phyloP scores from a whole-genome alignment of 345 rosid genomes.

The Salix viminalis region DNA sequence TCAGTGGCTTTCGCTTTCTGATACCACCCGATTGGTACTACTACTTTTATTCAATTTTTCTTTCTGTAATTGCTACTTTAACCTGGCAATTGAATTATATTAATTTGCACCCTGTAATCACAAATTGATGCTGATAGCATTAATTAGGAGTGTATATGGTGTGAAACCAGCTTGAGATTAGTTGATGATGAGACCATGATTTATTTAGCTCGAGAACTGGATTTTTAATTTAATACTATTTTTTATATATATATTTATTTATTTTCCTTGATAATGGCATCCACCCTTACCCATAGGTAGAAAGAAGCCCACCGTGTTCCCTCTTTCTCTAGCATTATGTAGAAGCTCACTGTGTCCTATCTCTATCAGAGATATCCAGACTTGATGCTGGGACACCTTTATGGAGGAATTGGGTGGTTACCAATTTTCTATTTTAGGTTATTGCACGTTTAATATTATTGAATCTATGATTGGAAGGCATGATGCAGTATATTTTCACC shows the following conservation, averaged over 20 bases:
- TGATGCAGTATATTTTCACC: too few relatives aligned
- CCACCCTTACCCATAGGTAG: not conserved
- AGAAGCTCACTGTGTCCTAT: not conserved
- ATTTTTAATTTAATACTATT: not conserved
- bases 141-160: too few relatives aligned
- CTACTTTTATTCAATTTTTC: not conserved
- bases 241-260: not conserved
- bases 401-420: not conserved
- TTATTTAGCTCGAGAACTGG: not conserved
- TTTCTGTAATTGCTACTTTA: not conserved
- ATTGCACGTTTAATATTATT: not conserved
- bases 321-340: not conserved
- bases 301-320: not conserved
- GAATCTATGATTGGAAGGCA: too few relatives aligned
- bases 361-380: not conserved
- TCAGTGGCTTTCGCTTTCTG: conserved; percentile 85
- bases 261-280: not conserved
- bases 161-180: not conserved
- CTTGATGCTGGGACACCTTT: not conserved
- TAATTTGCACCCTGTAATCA: not conserved
- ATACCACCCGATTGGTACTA: conserved; percentile 55
- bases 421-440: not conserved
- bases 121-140: too few relatives aligned
- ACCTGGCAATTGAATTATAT: not conserved
- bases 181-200: not conserved